phyloP scores from a whole-genome alignment of 805 yeast species.

The Sugiyamaella marilandica region DNA sequence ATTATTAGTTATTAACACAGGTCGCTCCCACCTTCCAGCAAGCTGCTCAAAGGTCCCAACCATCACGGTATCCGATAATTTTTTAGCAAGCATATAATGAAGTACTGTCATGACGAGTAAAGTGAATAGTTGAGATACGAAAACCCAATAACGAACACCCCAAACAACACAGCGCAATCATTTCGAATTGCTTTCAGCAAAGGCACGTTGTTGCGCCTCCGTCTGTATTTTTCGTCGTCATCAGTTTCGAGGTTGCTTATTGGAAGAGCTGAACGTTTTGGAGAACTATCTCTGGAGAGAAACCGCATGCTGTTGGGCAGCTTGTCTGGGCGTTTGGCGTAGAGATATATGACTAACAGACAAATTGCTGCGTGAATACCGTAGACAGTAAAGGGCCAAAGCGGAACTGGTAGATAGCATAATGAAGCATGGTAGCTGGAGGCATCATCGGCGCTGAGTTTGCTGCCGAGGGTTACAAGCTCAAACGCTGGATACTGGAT shows the following conservation, averaged over 20 bases:
- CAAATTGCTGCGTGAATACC: slow-evolving; percentile 18
- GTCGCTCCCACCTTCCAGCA: not conserved
- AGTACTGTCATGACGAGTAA: not conserved
- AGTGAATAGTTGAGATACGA: slow-evolving; percentile 7
- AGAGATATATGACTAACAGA: slow-evolving; percentile 2
- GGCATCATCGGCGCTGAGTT: not conserved
- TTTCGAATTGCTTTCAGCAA: not conserved
- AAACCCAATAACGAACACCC: not conserved
- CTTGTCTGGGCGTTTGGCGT: not conserved
- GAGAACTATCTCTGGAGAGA: not conserved
- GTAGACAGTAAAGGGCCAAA: slow-evolving; percentile 28
- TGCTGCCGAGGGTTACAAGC: slow-evolving; percentile 51
- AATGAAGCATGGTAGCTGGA: slow-evolving; percentile 25
- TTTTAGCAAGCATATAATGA: not conserved
- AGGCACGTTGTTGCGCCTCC: no score
- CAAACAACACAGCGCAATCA: not conserved
- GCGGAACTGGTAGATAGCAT: slow-evolving; percentile 32
- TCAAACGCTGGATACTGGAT: slow-evolving; percentile 82
- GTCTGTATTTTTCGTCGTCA: not conserved
- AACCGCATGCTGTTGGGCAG: not conserved
- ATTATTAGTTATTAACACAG: not conserved
- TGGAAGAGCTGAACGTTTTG: not conserved
- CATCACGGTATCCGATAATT: slow-evolving; percentile 2
- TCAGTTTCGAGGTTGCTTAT: not conserved
- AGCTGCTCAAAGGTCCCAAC: not conserved